phyloP scores from a whole-genome alignment of 2,329 filamentous ascomycete species.

The Fusarium mexicanum region DNA sequence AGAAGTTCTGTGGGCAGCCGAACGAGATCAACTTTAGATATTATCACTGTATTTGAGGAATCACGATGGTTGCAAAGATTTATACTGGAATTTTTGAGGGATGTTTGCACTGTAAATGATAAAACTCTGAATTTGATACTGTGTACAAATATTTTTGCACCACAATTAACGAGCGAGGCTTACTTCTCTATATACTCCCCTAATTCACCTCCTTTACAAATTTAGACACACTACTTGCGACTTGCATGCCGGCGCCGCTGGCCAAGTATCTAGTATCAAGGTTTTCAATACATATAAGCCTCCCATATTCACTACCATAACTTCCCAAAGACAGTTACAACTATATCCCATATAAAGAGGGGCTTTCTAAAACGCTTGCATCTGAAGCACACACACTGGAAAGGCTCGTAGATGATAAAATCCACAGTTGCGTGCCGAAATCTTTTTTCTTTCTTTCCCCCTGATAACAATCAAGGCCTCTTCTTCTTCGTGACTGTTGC shows the following conservation, averaged over 20 bases:
- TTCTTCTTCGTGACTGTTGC: neutral
- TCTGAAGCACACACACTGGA: neutral
- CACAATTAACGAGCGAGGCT: neutral
- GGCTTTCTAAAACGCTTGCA: neutral
- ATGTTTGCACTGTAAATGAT: neutral
- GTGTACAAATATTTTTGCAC: neutral
- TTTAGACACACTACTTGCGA: fast-evolving
- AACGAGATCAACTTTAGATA: neutral
- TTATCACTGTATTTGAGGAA: neutral
- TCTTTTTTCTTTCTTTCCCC: too few relatives aligned
- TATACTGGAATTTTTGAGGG: fast-evolving
- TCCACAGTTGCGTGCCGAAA: neutral
- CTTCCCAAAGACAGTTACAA: neutral
- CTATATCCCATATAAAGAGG: neutral
- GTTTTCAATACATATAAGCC: fast-evolving
- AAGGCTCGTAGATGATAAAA: neutral
- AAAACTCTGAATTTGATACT: neutral
- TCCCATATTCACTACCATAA: neutral
- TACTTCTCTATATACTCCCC: neutral
- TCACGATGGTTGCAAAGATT: neutral
- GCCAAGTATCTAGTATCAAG: neutral
- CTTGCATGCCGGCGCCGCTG: neutral
- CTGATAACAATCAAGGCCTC: neutral
- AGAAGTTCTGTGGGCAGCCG: neutral
- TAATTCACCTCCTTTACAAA: fast-evolving